A percentile compares a stretch with the other conserved stretches of the same genome.
These are phyloP conservation scores for Candida multigemmis DNA, from an alignment of 805 yeast genomes.

Conservation along the genomic window DNA sequence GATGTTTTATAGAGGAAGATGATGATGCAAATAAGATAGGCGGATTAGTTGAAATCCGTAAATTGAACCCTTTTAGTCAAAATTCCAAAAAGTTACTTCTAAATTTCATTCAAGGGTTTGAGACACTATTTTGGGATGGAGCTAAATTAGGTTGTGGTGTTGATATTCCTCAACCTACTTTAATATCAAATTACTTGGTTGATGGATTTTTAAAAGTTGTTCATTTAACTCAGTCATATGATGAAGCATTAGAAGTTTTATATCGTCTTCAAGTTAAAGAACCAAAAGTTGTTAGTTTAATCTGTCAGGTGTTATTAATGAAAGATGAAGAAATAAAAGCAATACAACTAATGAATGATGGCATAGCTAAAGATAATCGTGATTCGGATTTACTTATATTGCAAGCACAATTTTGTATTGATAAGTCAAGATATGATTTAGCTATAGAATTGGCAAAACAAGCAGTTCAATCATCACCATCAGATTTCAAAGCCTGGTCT, in stretches of 20 bases:
- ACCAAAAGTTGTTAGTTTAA: slow-evolving; percentile 48
- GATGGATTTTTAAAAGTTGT: slow-evolving; percentile 64
- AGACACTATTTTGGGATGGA: slow-evolving; percentile 57
- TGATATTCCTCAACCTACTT: slow-evolving; percentile 60
- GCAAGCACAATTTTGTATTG: slow-evolving; percentile 50
- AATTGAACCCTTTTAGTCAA: slow-evolving; percentile 63
- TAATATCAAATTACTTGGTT: slow-evolving; percentile 58
- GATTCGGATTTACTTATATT: slow-evolving; percentile 46
- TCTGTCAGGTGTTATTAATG: slow-evolving; percentile 43
- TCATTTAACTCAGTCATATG: slow-evolving; percentile 56
- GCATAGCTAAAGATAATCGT: slow-evolving; percentile 40
- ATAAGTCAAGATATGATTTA: slow-evolving; percentile 43
- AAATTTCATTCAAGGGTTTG: slow-evolving; percentile 56
- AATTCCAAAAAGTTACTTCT: slow-evolving; percentile 28
- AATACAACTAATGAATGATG: slow-evolving; percentile 40
- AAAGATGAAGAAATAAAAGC: slow-evolving; percentile 56
- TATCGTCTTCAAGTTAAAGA: slow-evolving; percentile 41
- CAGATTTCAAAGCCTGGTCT: slow-evolving; percentile 71
- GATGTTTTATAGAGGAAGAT: slow-evolving; percentile 60
- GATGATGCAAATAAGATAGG: slow-evolving; percentile 46
- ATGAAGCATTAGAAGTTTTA: slow-evolving; percentile 52
- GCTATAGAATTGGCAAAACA: slow-evolving; percentile 52
- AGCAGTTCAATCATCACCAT: slow-evolving; percentile 66
- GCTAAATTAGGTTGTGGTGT: slow-evolving; percentile 55
- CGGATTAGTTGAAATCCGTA: slow-evolving; percentile 75